Conservation (phyloP, 164 flowering plant genomes). For the Sedum album region DNA sequence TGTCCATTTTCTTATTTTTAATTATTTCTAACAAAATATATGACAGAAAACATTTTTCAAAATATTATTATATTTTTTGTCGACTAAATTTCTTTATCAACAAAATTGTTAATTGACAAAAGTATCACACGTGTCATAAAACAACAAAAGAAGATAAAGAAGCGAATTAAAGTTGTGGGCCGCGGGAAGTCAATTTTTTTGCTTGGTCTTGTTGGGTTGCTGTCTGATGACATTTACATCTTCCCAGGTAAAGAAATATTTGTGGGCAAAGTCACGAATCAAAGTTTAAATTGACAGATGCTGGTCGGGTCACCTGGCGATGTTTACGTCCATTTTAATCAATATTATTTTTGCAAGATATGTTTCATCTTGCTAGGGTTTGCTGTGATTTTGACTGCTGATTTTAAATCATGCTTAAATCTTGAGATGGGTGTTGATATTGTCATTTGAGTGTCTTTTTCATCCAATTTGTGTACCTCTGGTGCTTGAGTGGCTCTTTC, state of each 20-base stretch:
- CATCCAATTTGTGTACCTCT: too few relatives aligned
- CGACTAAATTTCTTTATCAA: background rate
- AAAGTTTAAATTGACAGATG: background rate
- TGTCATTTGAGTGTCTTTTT: background rate
- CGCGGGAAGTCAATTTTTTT: background rate
- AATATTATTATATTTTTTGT: too few relatives aligned
- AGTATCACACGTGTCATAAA: background rate
- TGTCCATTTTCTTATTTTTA: too few relatives aligned
- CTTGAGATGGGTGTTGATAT: background rate
- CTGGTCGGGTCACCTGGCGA: conserved; percentile 2
- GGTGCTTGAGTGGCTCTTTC: too few relatives aligned
- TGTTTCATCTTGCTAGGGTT: background rate
- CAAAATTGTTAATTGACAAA: background rate
- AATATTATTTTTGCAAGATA: background rate
- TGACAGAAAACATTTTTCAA: background rate
- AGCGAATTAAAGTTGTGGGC: background rate
- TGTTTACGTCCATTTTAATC: background rate
- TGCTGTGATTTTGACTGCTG: background rate
- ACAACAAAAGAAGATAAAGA: background rate
- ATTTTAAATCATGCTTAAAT: too few relatives aligned
- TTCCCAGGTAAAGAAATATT: background rate
- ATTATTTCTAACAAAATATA: too few relatives aligned
- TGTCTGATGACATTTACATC: background rate
- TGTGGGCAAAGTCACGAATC: background rate
- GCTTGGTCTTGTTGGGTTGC: conserved; percentile 3